Evolutionary conservation across 306 rosid genomes (phyloP).

Genomic region (Styphnolobium japonicum): DNA sequence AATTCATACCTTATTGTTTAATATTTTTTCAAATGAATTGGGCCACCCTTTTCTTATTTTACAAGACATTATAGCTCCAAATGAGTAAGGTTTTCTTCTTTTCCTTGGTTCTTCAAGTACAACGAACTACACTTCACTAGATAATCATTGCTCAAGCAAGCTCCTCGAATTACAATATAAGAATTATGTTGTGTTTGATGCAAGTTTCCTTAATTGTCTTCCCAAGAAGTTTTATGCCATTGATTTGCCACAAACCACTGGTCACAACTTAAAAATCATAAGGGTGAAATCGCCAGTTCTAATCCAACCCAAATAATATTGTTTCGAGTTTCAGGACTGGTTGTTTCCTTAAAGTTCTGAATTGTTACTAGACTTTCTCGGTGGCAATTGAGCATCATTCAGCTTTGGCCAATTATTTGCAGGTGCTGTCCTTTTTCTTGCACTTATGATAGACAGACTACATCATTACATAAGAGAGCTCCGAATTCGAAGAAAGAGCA

Average conservation of each 20-base stretch:
- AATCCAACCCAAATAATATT: background rate
- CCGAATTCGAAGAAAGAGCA: constrained; percentile 72
- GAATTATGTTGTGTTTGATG: background rate
- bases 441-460: constrained; percentile 78
- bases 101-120: background rate
- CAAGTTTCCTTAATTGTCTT: background rate
- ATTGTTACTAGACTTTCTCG: constrained; percentile 8
- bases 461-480: constrained; percentile 91
- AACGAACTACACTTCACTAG: background rate
- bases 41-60: too few relatives aligned
- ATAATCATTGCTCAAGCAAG: background rate
- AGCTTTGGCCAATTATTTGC: constrained; percentile 38
- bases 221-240: background rate
- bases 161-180: background rate
- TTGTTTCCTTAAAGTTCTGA: constrained; percentile 7
- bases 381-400: constrained; percentile 6
- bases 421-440: constrained; percentile 77
- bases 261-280: background rate
- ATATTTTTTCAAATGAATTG: too few relatives aligned
- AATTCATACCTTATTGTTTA: background rate
- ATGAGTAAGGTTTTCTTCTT: background rate
- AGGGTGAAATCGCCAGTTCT: background rate
- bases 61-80: background rate
- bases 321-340: constrained; percentile 10
- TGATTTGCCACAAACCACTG: background rate